Percentiles rank a stretch among this genome's conserved stretches.
phyloP scores from a whole-genome alignment of 768 basidiomycete species.

The Termitomyces sp. region DNA sequence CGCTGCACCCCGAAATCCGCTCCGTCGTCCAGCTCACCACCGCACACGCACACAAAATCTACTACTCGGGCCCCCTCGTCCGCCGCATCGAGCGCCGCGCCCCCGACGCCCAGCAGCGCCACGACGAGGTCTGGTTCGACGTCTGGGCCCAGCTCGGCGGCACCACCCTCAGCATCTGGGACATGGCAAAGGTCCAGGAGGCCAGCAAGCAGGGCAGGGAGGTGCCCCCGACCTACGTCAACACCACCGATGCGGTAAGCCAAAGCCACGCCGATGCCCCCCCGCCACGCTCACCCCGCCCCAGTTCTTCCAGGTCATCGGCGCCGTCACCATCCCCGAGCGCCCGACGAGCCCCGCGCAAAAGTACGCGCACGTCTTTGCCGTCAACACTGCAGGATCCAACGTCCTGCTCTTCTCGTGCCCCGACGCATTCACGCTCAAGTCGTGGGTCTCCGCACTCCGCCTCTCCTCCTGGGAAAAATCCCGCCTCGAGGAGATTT shows the following conservation, averaged over 20 bases:
- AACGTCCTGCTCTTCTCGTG: constrained; percentile 90
- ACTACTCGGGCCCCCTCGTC: constrained; percentile 81
- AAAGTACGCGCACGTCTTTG: constrained; percentile 74
- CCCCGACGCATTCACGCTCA: constrained; percentile 58
- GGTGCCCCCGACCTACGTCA: constrained; percentile 84
- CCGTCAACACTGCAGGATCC: constrained; percentile 90
- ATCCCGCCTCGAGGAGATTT: constrained; percentile 92
- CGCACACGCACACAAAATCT: constrained; percentile 80
- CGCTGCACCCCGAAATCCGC: constrained; percentile 77
- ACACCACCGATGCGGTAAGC: constrained; percentile 84
- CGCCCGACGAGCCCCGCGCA: constrained; percentile 40
- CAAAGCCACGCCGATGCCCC: not conserved
- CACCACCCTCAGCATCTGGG: constrained; percentile 87
- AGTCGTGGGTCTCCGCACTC: constrained; percentile 90
- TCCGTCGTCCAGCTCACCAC: constrained; percentile 70
- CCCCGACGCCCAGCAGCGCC: constrained; percentile 56
- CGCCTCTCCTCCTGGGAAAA: constrained; percentile 94
- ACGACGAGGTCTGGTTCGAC: constrained; percentile 77
- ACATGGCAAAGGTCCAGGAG: constrained; percentile 83
- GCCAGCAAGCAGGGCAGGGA: constrained; percentile 76
- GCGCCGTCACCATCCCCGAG: constrained; percentile 65
- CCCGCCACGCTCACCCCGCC: too few relatives aligned
- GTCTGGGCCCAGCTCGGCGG: constrained; percentile 91
- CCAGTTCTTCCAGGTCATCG: constrained; percentile 76
- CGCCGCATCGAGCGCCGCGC: constrained; percentile 73